A percentile compares a stretch with the other conserved stretches of the same genome.
These are phyloP conservation scores for Umbelopsis ramanniana DNA, from an alignment of 192 early-diverging fungal species.

Conservation along the genomic window DNA sequence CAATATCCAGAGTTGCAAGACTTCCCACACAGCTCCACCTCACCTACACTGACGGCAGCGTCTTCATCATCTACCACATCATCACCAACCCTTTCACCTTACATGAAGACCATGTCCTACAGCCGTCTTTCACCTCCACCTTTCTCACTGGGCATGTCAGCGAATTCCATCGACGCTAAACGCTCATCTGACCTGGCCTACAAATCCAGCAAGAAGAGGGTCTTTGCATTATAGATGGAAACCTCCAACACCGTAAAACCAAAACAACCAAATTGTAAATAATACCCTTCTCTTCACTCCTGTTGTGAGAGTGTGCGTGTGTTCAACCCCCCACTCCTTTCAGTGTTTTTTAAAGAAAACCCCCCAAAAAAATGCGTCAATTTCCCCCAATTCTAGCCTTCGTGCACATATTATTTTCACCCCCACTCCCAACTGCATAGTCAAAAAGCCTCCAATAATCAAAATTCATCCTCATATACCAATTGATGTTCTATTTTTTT, in stretches of 20 bases:
- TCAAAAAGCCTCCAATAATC: background rate
- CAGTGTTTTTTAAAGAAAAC: background rate
- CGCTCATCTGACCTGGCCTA: conserved; percentile 3
- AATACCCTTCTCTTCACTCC: conserved; percentile 6
- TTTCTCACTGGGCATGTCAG: conserved; percentile 22
- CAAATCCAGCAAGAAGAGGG: conserved; percentile 20
- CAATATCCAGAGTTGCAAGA: conserved; percentile 25
- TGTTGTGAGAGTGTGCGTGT: conserved; percentile 1
- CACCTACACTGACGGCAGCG: conserved; percentile 17
- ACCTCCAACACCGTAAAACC: background rate
- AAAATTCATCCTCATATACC: too few relatives aligned
- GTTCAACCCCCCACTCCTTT: background rate
- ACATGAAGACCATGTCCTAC: conserved; percentile 19
- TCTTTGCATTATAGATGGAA: conserved; percentile 4
- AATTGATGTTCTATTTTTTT: background rate
- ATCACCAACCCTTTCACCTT: conserved; percentile 25
- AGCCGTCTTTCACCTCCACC: conserved; percentile 22
- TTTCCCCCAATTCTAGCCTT: background rate
- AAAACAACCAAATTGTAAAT: conserved; percentile 22
- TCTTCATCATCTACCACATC: conserved; percentile 6
- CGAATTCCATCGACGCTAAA: background rate
- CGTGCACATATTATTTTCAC: conserved; percentile 14
- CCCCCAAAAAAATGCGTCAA: background rate
- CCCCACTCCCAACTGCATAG: background rate
- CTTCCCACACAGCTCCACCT: conserved; percentile 22